Percentiles rank a stretch among this genome's conserved stretches.
phyloP scores from a whole-genome alignment of 2,329 filamentous ascomycete genomes.

The Sclerotinia nivalis region DNA sequence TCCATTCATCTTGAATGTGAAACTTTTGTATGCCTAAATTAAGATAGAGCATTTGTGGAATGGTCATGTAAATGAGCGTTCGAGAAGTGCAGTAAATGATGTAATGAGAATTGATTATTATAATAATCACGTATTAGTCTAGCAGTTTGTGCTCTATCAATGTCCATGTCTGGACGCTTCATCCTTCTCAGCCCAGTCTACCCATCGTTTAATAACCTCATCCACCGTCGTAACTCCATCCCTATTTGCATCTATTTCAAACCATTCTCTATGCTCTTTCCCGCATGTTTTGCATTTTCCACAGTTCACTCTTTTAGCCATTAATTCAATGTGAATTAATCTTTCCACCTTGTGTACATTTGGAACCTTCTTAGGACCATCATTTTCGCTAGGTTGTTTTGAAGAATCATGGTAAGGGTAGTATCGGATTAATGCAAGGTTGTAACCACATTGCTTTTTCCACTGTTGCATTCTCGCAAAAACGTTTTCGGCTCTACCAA shows the following conservation, averaged over 20 bases:
- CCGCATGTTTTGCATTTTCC: constrained; percentile 75
- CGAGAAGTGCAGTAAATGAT: neutral
- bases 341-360: constrained; percentile 87
- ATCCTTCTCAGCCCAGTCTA: constrained; percentile 60
- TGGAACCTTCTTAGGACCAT: constrained; percentile 68
- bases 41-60: neutral
- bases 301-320: constrained; percentile 54
- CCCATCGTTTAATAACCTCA: constrained; percentile 80
- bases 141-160: constrained; percentile 2
- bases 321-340: constrained; percentile 87
- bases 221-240: constrained; percentile 68
- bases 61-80: neutral
- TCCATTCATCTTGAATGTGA: neutral
- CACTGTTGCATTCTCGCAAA: constrained; percentile 90
- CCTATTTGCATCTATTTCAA: constrained; percentile 77
- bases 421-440: constrained; percentile 82
- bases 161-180: constrained; percentile 24
- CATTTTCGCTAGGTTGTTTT: constrained; percentile 30
- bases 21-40: neutral
- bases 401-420: constrained; percentile 70
- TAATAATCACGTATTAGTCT: neutral
- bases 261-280: constrained; percentile 90
- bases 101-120: neutral
- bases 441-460: constrained; percentile 88
- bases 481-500: constrained; percentile 74